Base-by-base conservation (phyloP, 2,329 filamentous ascomycete species). In the Fusarium clavum region DNA sequence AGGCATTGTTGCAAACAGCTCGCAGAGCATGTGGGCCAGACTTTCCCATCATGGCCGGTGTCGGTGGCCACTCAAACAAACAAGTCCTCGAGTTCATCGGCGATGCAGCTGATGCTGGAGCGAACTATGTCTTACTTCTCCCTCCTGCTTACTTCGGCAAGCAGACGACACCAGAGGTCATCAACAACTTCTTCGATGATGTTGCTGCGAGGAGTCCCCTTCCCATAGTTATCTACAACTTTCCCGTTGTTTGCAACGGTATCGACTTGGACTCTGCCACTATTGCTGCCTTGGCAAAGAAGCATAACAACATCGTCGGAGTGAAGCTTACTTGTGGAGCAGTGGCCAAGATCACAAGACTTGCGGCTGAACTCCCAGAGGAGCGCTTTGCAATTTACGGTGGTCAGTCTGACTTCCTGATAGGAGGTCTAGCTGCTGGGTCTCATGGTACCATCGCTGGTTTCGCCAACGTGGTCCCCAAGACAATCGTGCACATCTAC, bases 1-100 rank as follows among this genome's bases (percentile, higher is more conserved):
- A 81, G 56, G 80, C 82, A 41, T 82, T 91, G 4, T 81, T 92
- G n/a, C 76, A 81, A 40, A 81, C 85, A 5, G 90, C 89, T 79
- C 89, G 94, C 49, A 91, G 92, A 75, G 88, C 88, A 61, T 91
- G 96, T 41, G 94, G 94, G 0, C 92, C 93, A 1, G 91, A 94
- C 77, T 97, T 94, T 79, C 94, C 94, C 34, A 86, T 97, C 70
- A 94, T 96, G 84, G 94, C 53, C 80, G 90, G 90, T 20, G 87
- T 89, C 7, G 85, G 88, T 25, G 89, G 86, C 3, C 89, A 91
- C 77, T 90, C 87, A 7, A 91, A 88, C 9, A 84, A 84, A 66
- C 89, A 92, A 77, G 87, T 88, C 7, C 81, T 90, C 7, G 87
- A 90, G 75, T 86, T 85, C 64, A 84, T 90, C 62, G 71, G 75